Evolutionary conservation across 2,329 filamentous ascomycete species (phyloP).

Genomic region (Paecilomyces sp.): DNA sequence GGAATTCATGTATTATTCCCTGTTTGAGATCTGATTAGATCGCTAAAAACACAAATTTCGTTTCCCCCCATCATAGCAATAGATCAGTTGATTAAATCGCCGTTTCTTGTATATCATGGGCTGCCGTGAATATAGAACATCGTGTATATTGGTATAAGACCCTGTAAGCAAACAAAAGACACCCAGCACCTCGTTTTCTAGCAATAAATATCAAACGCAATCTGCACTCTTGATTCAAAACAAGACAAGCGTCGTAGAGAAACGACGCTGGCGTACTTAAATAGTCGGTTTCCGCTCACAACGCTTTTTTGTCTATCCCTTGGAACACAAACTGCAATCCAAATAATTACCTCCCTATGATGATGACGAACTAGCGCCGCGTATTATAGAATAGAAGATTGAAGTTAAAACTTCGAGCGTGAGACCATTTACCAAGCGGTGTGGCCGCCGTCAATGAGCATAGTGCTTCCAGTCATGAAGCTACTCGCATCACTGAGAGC

Average conservation of each 20-base stretch:
- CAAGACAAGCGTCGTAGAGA: neutral
- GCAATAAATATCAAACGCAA: neutral
- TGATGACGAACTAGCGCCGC: neutral
- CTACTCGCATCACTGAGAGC: conserved; percentile 60
- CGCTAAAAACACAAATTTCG: neutral
- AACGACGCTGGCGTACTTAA: neutral
- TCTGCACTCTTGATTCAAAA: neutral
- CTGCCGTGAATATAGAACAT: no score
- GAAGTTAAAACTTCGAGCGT: neutral
- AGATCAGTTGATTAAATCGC: neutral
- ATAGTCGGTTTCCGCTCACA: neutral
- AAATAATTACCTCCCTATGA: neutral
- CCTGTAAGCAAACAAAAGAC: neutral
- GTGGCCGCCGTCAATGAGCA: conserved; percentile 67
- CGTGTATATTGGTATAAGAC: neutral
- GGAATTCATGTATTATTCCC: neutral
- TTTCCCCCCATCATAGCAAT: neutral
- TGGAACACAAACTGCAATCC: neutral
- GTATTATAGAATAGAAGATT: neutral
- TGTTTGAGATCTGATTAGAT: neutral
- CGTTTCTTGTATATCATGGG: neutral
- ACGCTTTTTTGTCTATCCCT: neutral
- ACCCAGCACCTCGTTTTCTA: neutral
- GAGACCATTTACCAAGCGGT: conserved; percentile 32
- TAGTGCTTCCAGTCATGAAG: conserved; percentile 63